Evolutionary conservation across 2,329 filamentous ascomycete genomes (phyloP), one percentile per base, ranked within the genome.

Genomic region (Lecanicillium sp.): DNA sequence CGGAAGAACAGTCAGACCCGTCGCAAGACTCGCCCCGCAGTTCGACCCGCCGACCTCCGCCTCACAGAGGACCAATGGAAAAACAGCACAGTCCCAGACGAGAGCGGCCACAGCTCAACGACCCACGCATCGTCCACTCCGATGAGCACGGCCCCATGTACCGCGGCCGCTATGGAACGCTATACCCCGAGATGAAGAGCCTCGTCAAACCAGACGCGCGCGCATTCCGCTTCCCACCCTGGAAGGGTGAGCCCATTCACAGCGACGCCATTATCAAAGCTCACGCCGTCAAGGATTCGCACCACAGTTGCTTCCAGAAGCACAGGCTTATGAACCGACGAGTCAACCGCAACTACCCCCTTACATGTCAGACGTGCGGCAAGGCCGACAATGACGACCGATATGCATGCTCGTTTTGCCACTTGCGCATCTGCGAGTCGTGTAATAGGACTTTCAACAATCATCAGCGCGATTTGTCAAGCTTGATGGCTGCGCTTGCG

Each of bases 341-440:
- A 38, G 56, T 58, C 43, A 77, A 78, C 52, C 54, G 51, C 33
- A 52, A 64, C 48, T 70, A 75, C 49, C 62, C 72, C 2, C 58
- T 77, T 15, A 61, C 68, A 9, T 78, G 74, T 51, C 69, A 74
- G 53, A 62, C 67, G 4, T 78, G 74, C 53, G 61, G 62, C 37
- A 60, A 58, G 41, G 57, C 60, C 35, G 69, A 75, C 41, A 48
- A 51, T 6, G 60, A 64, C 31, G 55, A 64, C 44, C 65, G 72
- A 27, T 68, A 58, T 55, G 60, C 59, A 14, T 76, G 72, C 51
- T 55, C 56, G 13, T 71, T 67, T 52, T 76, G 72, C 54, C 60
- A 64, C 42, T 48, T 76, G 34, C 65, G 71, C 37, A 63, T 77
- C 41, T 78, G 74, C 53, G 59, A 62, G 22, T 45, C 56, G 3